Percentiles rank a stretch among this genome's conserved stretches.
phyloP scores from a whole-genome alignment of 257 asterid genomes.

The Lavandula angustifolia region DNA sequence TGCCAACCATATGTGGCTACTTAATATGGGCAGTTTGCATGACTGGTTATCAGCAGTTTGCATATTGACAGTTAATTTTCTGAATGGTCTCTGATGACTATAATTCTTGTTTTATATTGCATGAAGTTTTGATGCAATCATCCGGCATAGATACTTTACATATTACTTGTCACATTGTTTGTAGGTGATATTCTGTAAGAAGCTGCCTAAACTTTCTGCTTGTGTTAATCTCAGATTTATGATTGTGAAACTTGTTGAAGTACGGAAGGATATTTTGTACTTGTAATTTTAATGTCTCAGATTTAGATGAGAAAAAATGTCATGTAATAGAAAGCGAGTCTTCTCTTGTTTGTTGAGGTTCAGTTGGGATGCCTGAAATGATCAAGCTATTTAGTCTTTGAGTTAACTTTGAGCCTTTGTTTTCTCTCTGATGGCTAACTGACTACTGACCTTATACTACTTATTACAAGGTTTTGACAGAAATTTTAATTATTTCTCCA shows the following conservation, averaged over 20 bases:
- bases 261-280: slow-evolving; percentile 89
- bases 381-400: background rate
- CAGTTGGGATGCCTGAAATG: slow-evolving; percentile 1
- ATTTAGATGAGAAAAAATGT: slow-evolving; percentile 6
- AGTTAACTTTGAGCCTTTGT: slow-evolving; percentile 1
- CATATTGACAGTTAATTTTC: background rate
- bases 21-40: slow-evolving; percentile 8
- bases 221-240: slow-evolving; percentile 55
- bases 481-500: background rate
- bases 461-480: background rate
- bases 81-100: slow-evolving; percentile 5
- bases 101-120: background rate
- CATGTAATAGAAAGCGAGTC: slow-evolving; percentile 27
- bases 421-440: slow-evolving; percentile 2
- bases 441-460: slow-evolving; percentile 8
- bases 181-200: background rate
- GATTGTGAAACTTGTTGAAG: slow-evolving; percentile 68
- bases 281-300: slow-evolving; percentile 2
- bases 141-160: background rate
- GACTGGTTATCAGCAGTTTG: background rate
- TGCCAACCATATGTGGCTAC: background rate
- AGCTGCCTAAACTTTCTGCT: slow-evolving; percentile 27
- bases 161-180: slow-evolving; percentile 6
- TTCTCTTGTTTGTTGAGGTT: slow-evolving; percentile 17
- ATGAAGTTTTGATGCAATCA: slow-evolving; percentile 4